Base-by-base conservation (phyloP, 1,284 basidiomycete species). In the Trichosporon asahii region DNA sequence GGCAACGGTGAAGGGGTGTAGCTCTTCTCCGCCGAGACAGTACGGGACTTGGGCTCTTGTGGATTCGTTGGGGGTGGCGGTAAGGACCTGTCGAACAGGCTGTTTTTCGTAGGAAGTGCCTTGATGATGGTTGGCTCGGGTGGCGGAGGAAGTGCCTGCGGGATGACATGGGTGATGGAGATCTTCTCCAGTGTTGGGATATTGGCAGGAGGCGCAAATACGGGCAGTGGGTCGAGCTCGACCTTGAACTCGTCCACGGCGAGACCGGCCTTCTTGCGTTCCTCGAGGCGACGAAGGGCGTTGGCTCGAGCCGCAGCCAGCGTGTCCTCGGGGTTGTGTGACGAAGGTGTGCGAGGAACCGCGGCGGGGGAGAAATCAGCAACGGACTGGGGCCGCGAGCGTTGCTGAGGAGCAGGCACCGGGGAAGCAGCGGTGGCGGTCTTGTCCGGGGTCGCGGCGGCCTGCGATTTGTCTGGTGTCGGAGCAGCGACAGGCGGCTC, bases 301-400 rank as follows among this genome's bases (percentile, higher is more conserved):
- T 83, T 83, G 14, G 80, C 79, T 23, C 79, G 76, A 7, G 81
- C 81, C 31, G 75, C 74, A 0, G 80, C 81, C 7, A 83, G 71
- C 6, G 77, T 80, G 66, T 82, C 81, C 1, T 73, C 68, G 74
- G 64, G 40, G 72, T 37, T 76, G 76, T 71, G 72, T 33, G 57
- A 61, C 14, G 57, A 31, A 21, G 49, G 49, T 3, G 49, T 53
- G 49, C 76, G 60, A 49, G 33, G 31, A 0, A n/a, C 44, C 4
- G 64, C 53, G 18, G 27, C 29, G 29, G 57, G 27, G 5, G 57
- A 33, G 27, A 31, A 61, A 8, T 61, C 57, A 1, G 29, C 57
- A 3, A 23, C 57, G 3, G 57, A 31, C 18, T 29, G 27, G 8
- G 57, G 57, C 9, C 27, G 27, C 9, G 57, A 18, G 15, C 27